Evolutionary conservation across 169 alveolate species (phyloP).

Genomic region (Blepharisma undulans): DNA sequence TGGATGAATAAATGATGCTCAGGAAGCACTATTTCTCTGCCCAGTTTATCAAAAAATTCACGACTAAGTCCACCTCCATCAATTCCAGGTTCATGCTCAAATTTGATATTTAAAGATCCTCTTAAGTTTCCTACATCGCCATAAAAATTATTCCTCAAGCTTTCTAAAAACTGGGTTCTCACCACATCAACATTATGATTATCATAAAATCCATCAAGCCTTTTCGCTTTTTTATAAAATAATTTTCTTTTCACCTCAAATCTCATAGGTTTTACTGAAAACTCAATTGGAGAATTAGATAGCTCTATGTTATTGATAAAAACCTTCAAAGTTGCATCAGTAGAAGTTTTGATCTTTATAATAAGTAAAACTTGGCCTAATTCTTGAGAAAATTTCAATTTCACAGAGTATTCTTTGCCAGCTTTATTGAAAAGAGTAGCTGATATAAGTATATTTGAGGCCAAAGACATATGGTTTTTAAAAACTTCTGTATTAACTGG

Average conservation of each 20-base stretch:
- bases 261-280: not conserved
- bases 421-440: not conserved
- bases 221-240: not conserved
- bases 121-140: not conserved
- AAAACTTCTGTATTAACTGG: not conserved
- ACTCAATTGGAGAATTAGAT: not conserved
- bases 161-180: not conserved
- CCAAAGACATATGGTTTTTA: not conserved
- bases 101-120: not conserved
- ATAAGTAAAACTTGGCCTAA: not conserved
- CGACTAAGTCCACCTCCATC: slow-evolving; percentile 8
- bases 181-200: not conserved
- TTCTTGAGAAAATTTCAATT: not conserved
- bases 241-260: not conserved
- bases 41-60: slow-evolving; percentile 1
- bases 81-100: not conserved
- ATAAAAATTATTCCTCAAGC: not conserved
- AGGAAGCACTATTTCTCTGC: slow-evolving; percentile 1
- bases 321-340: not conserved
- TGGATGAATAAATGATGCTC: not conserved
- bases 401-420: not conserved
- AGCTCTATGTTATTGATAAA: not conserved
- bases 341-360: not conserved
- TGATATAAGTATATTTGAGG: not conserved
- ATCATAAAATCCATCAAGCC: not conserved